Evolutionary conservation across 139 green algal genomes (phyloP).

Genomic region (Haematococcus lacustris): DNA sequence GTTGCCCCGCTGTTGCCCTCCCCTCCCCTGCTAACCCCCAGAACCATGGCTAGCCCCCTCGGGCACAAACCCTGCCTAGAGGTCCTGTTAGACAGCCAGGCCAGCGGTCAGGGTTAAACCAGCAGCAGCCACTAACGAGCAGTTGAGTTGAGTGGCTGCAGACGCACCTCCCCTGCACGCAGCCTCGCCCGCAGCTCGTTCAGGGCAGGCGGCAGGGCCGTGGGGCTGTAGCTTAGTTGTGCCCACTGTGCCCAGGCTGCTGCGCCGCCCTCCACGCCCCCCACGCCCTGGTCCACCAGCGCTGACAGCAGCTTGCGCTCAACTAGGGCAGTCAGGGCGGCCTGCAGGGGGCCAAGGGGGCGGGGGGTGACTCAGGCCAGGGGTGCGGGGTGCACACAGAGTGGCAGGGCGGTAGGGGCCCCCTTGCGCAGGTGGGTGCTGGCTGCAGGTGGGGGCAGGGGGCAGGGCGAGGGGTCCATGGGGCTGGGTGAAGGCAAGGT

Average conservation of each 20-base stretch:
- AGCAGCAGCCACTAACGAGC: neutral
- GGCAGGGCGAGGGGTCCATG: no score
- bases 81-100: neutral
- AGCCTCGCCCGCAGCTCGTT: slow-evolving; percentile 10
- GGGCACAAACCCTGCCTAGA: neutral
- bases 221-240: no score
- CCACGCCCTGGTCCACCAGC: neutral
- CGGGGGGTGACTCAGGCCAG: no score
- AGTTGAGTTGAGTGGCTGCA: slow-evolving; percentile 26
- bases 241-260: slow-evolving; percentile 1
- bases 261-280: neutral
- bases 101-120: neutral
- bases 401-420: no score
- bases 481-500: no score
- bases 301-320: slow-evolving; percentile 12
- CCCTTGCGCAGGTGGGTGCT: no score
- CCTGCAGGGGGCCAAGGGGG: no score
- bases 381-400: no score
- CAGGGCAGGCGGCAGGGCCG: neutral
- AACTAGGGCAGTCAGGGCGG: slow-evolving; percentile 11
- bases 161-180: slow-evolving; percentile 51
- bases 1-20: neutral
- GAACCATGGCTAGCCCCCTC: neutral
- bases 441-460: no score
- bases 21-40: neutral